Evolutionary conservation across 805 yeast species (phyloP).

Genomic region (Zygoascus ofunaensis): DNA sequence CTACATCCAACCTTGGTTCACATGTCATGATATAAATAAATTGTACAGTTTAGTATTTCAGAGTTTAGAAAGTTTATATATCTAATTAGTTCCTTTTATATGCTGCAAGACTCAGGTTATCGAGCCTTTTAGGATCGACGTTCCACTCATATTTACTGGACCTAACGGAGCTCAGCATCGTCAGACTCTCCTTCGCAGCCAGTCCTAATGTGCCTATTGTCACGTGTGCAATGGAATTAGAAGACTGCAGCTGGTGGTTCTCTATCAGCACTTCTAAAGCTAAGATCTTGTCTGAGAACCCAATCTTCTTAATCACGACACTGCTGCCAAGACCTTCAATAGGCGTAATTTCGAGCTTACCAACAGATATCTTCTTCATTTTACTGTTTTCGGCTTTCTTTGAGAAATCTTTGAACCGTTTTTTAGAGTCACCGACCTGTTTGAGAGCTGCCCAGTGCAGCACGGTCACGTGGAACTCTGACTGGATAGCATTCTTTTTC

Average conservation of each 20-base stretch:
- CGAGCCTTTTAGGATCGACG: constrained; percentile 13
- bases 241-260: constrained; percentile 21
- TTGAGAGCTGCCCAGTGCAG: constrained; percentile 18
- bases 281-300: constrained; percentile 20
- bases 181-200: constrained; percentile 47
- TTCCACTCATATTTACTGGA: constrained; percentile 13
- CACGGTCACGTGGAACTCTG: constrained; percentile 28
- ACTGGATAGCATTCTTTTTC: constrained; percentile 9
- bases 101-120: constrained; percentile 10
- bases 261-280: constrained; percentile 43
- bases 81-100: constrained; percentile 1
- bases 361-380: background rate
- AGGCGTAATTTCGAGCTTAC: background rate
- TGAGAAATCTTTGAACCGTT: background rate
- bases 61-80: background rate
- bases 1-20: too few species aligned
- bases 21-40: too few species aligned
- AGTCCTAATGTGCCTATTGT: constrained; percentile 57
- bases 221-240: constrained; percentile 51
- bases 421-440: background rate
- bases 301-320: background rate
- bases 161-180: constrained; percentile 19
- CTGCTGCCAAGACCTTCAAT: background rate
- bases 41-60: background rate
- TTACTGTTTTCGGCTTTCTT: background rate